phyloP scores from a whole-genome alignment of 1,139 yeast genomes.

The Geotrichum reessii region DNA sequence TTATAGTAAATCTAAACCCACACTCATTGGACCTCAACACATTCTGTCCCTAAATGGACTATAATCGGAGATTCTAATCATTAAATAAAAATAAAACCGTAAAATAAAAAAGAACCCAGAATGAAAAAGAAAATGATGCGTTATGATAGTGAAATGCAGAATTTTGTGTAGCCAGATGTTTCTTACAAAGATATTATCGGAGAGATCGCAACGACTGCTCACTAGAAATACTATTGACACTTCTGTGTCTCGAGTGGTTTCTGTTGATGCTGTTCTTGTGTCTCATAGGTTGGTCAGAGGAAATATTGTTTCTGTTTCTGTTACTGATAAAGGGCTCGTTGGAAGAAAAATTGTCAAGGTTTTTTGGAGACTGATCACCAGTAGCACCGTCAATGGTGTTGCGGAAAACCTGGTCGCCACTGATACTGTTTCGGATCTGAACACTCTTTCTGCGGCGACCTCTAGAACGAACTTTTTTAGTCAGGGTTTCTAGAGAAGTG shows the following conservation, averaged over 20 bases:
- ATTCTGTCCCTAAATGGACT: background rate
- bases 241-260: conserved; percentile 3
- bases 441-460: conserved; percentile 14
- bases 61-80: conserved; percentile 4
- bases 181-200: background rate
- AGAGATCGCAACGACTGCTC: background rate
- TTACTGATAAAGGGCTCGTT: background rate
- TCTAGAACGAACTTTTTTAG: conserved; percentile 13
- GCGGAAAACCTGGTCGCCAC: background rate
- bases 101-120: conserved; percentile 2
- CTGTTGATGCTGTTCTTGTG: conserved; percentile 4
- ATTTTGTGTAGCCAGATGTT: background rate
- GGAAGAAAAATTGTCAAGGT: background rate
- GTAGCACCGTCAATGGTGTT: conserved; percentile 41
- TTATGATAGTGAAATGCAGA: background rate
- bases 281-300: conserved; percentile 4
- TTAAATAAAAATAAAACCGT: background rate
- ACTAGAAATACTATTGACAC: background rate
- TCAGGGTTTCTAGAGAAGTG: conserved; percentile 16
- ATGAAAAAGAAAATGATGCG: background rate
- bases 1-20: background rate
- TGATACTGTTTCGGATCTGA: conserved; percentile 6
- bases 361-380: background rate
- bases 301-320: background rate
- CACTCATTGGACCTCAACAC: background rate